These are phyloP conservation scores for Astragalus membranaceus DNA, from an alignment of 306 rosid genomes.

Conservation along the genomic window DNA sequence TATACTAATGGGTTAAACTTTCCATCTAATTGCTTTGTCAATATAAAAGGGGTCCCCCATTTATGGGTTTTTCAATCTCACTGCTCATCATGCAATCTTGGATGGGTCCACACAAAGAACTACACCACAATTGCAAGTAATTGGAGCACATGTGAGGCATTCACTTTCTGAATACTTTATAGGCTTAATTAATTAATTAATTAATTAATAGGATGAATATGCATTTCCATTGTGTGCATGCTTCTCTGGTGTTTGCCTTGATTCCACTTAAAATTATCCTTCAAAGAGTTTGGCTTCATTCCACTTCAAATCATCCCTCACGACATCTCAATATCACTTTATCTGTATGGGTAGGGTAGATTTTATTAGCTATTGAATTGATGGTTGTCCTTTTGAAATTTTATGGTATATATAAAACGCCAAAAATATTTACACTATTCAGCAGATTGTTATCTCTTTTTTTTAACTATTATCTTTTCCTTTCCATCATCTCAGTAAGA, in stretches of 20 bases:
- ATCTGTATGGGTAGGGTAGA: neutral
- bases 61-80: conserved; percentile 25
- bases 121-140: conserved; percentile 15
- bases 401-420: conserved; percentile 5
- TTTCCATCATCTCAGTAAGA: neutral
- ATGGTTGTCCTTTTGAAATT: conserved; percentile 14
- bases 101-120: conserved; percentile 29
- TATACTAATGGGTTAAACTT: conserved; percentile 1
- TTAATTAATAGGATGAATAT: conserved; percentile 8
- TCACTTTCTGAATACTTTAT: conserved; percentile 16
- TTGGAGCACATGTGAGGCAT: conserved; percentile 29
- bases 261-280: neutral
- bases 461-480: neutral
- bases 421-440: neutral
- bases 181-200: no score
- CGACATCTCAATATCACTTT: conserved; percentile 4
- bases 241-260: conserved; percentile 19
- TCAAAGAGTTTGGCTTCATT: conserved; percentile 15
- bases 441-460: neutral
- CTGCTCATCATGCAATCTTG: conserved; percentile 35
- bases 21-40: conserved; percentile 26
- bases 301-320: conserved; percentile 13
- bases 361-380: neutral
- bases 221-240: conserved; percentile 21
- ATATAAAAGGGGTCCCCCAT: conserved; percentile 22